Conservation (phyloP, 768 basidiomycete genomes). For the Pleurotus giganteus region DNA sequence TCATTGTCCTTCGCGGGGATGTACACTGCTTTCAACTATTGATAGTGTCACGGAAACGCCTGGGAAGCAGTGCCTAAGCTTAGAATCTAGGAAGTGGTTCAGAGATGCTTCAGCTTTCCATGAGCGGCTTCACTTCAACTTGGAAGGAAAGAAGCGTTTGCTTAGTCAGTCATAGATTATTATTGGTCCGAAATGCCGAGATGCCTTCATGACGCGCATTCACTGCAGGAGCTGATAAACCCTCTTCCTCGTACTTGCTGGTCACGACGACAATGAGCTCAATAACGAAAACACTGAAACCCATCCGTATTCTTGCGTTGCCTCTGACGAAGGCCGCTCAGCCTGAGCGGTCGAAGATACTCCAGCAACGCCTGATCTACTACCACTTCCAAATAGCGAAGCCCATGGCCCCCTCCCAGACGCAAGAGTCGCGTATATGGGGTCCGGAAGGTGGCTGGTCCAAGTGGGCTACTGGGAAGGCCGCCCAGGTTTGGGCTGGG, state of each 20-base stretch:
- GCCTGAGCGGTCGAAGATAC: constrained; percentile 9
- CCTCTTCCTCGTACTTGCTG: background rate
- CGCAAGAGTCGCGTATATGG: constrained; percentile 28
- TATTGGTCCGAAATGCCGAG: no score
- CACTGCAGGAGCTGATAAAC: constrained; percentile 5
- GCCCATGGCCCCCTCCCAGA: constrained; percentile 9
- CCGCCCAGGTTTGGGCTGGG: constrained; percentile 55
- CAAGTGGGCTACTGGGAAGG: constrained; percentile 51
- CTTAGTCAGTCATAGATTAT: no score
- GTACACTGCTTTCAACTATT: no score
- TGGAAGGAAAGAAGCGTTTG: no score
- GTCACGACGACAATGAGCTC: constrained; percentile 1
- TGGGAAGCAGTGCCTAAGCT: no score
- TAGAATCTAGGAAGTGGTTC: no score
- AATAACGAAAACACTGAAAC: constrained; percentile 24
- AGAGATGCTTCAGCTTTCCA: no score
- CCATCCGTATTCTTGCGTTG: constrained; percentile 43
- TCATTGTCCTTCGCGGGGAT: no score
- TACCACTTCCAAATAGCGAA: constrained; percentile 42
- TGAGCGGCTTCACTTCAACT: no score
- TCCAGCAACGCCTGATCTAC: constrained; percentile 31
- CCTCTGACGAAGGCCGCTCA: constrained; percentile 31
- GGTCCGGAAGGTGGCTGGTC: constrained; percentile 40
- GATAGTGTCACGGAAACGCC: no score
- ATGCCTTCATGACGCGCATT: background rate